Evolutionary conservation across 2,329 filamentous ascomycete genomes (phyloP).

Genomic region (Epichloe aotearoae): DNA sequence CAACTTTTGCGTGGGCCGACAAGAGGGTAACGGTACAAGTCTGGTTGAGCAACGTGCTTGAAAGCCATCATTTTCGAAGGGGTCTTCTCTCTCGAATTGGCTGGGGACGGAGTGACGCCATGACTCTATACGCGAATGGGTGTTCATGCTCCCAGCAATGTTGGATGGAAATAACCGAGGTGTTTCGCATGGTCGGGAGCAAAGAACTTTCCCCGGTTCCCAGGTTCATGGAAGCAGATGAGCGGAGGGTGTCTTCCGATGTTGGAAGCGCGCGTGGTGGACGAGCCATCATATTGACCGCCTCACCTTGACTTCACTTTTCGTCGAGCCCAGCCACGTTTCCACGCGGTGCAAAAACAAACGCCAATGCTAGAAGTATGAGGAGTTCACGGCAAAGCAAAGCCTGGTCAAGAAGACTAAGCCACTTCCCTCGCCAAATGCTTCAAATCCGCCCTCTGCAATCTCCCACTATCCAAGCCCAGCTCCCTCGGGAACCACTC

Average conservation of each 20-base stretch:
- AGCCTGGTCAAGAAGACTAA: too few species aligned
- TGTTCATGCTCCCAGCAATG: not conserved
- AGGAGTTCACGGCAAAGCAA: too few species aligned
- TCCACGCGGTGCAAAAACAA: not conserved
- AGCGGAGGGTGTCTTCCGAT: too few species aligned
- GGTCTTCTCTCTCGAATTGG: slow-evolving; percentile 22
- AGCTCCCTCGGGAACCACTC: slow-evolving; percentile 29
- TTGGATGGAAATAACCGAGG: too few species aligned
- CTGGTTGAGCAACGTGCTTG: slow-evolving; percentile 17
- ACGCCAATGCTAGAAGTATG: too few species aligned
- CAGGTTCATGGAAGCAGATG: too few species aligned
- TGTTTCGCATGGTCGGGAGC: too few species aligned
- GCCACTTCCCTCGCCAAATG: slow-evolving; percentile 9
- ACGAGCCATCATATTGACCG: not conserved
- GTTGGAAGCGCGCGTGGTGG: not conserved
- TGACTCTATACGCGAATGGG: slow-evolving; percentile 13
- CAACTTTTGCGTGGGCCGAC: not conserved
- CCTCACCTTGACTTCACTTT: not conserved
- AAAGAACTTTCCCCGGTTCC: too few species aligned
- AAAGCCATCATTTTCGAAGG: slow-evolving; percentile 22
- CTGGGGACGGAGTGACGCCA: slow-evolving; percentile 24
- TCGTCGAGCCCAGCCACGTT: not conserved
- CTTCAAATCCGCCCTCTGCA: slow-evolving; percentile 23
- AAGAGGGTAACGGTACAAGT: slow-evolving; percentile 11
- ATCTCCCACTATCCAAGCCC: slow-evolving; percentile 17